phyloP scores from a whole-genome alignment of 2,329 filamentous ascomycete species.

The Penicillium fuscoglaucum region DNA sequence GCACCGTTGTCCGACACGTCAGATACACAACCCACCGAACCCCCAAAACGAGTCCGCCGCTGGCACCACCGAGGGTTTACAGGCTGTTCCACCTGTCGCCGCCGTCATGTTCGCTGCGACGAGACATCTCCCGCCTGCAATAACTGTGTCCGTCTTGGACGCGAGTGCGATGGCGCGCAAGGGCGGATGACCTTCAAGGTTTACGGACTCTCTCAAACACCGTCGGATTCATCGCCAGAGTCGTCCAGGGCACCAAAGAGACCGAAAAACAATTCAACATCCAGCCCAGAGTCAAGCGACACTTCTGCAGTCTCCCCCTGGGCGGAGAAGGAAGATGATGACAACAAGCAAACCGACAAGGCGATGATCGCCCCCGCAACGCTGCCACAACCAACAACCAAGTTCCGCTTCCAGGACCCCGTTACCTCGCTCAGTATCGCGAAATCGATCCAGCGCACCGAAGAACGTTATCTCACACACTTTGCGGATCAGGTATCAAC shows the following conservation, averaged over 20 bases:
- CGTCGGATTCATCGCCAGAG: constrained; percentile 10
- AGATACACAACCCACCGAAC: constrained; percentile 1
- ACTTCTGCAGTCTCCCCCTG: constrained; percentile 5
- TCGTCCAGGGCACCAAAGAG: constrained; percentile 18
- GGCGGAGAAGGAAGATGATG: constrained; percentile 13
- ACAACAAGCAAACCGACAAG: constrained; percentile 15
- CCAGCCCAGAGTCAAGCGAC: constrained; percentile 17
- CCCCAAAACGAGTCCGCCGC: constrained; percentile 37
- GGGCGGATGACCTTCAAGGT: constrained; percentile 42
- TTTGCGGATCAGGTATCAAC: constrained; percentile 39
- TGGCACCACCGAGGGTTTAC: constrained; percentile 47
- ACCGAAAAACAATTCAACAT: constrained; percentile 19
- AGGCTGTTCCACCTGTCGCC: constrained; percentile 43
- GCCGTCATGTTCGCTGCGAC: constrained; percentile 43
- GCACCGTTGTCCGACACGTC: constrained; percentile 15
- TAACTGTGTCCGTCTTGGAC: constrained; percentile 39
- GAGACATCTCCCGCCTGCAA: constrained; percentile 40
- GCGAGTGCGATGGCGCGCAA: constrained; percentile 38
- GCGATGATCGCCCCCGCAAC: constrained; percentile 29
- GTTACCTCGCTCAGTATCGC: constrained; percentile 21
- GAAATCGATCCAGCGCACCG: constrained; percentile 25
- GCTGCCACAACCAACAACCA: constrained; percentile 17
- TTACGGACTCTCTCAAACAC: constrained; percentile 32
- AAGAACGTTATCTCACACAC: constrained; percentile 39
- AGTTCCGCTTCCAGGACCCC: constrained; percentile 32